Conservation (phyloP, 495 filamentous ascomycete species). For the Tuber aestivum region DNA sequence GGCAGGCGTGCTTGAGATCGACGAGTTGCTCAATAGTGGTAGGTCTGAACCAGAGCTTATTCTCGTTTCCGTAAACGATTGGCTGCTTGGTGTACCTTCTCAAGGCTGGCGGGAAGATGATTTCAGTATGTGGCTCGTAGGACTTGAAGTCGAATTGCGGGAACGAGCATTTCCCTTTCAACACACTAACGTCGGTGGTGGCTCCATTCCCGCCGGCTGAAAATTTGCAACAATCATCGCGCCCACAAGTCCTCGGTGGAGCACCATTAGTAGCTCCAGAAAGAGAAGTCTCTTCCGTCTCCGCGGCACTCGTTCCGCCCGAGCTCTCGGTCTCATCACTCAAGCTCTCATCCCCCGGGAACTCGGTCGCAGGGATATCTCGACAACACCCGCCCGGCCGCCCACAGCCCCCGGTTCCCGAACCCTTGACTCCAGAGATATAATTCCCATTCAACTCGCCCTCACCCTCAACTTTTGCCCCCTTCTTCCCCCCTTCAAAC, state of each 20-base stretch:
- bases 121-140: slow-evolving; percentile 44
- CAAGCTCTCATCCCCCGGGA: slow-evolving; percentile 15
- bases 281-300: slow-evolving; percentile 15
- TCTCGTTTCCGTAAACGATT: slow-evolving; percentile 45
- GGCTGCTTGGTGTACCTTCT: slow-evolving; percentile 41
- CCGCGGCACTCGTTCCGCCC: slow-evolving; percentile 21
- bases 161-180: slow-evolving; percentile 31
- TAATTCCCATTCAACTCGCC: slow-evolving; percentile 23
- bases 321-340: slow-evolving; percentile 21
- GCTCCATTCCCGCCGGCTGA: slow-evolving; percentile 1
- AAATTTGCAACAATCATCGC: slow-evolving; percentile 19
- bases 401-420: slow-evolving; percentile 38
- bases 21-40: slow-evolving; percentile 44
- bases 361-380: slow-evolving; percentile 29
- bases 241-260: slow-evolving; percentile 40
- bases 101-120: slow-evolving; percentile 44
- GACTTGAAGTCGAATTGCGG: slow-evolving; percentile 44
- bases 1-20: slow-evolving; percentile 45
- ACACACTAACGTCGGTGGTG: slow-evolving; percentile 14
- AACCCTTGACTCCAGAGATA: slow-evolving; percentile 6
- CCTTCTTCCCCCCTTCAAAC: slow-evolving; percentile 20
- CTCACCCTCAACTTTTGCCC: not conserved
- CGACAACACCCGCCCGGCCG: slow-evolving; percentile 46
- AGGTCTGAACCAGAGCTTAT: slow-evolving; percentile 46
- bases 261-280: slow-evolving; percentile 38